Base-by-base conservation (phyloP, 768 basidiomycete genomes). In the Suillus plorans region DNA sequence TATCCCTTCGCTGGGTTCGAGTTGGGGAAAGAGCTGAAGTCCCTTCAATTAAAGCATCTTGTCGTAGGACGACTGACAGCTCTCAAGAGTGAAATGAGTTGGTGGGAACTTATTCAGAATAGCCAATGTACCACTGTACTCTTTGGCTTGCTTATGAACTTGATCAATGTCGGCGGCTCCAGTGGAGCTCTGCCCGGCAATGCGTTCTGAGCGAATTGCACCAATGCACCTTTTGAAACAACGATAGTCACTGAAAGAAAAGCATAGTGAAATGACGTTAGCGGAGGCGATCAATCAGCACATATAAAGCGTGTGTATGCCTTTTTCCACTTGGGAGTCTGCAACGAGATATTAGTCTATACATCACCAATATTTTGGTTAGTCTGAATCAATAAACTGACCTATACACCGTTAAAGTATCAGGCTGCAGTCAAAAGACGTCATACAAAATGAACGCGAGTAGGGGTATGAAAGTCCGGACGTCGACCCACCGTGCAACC, bases 331-430 rank as follows among this genome's bases (percentile, higher is more conserved):
- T 92, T 91, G 1, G 89, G 86, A 37, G 84, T 86, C 91, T 92
- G 56, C 9, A 63, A 63, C 14, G 63, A 37, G 31, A 25, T 41
- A 36, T 62, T 56, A 61, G 37, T 41, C 63, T 12, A 42, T 3
- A 2, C 13, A 37, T 25, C 37, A 42, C 45, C 36, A 45, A 31
- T 39, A 39, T 44, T 14, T 22, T 49, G 10, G 34, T 22, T 62
- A 10, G 37, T 18, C 9, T 41, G 42, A 12, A n/a, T 9, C 28
- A 3, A 16, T 16, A 36, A 18, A 64, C 72, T 55, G 66, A 85
- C 90, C 80, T 89, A 88, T 1, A 85, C 86, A 70, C 91, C 89
- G 67, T 85, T 79, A n/a, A 91, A 78, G 73, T 90, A 86, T 67
- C 90, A 31, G 28, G 28, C 31, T 91, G 64, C 14, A 20, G 41